Conservation (phyloP, 257 asterid species). For the Solanum clarkiae region DNA sequence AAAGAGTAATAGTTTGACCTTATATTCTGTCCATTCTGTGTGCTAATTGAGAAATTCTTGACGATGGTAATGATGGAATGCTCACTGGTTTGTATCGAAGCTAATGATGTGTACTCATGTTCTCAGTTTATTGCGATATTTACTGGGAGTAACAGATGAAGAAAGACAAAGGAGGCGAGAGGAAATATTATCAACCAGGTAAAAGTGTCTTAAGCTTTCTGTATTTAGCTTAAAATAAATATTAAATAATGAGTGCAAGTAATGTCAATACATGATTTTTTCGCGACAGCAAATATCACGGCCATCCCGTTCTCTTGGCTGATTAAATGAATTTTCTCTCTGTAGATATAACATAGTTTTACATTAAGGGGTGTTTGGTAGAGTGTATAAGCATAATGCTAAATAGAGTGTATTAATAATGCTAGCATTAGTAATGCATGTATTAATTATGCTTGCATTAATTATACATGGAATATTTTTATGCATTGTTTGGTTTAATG, state of each 20-base stretch:
- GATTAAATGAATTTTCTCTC: background rate
- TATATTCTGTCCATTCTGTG: background rate
- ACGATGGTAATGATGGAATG: background rate
- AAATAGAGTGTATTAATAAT: no score
- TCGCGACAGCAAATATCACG: background rate
- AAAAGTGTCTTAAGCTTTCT: constrained; percentile 1
- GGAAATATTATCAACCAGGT: constrained; percentile 91
- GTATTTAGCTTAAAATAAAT: background rate
- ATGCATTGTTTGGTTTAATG: no score
- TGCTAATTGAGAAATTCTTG: background rate
- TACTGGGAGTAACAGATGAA: constrained; percentile 82
- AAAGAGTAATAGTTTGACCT: background rate
- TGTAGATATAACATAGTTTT: background rate
- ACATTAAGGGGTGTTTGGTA: background rate
- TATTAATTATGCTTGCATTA: no score
- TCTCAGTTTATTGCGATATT: constrained; percentile 71
- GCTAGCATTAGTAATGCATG: no score
- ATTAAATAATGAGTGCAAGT: background rate
- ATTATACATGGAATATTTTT: no score
- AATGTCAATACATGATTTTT: background rate
- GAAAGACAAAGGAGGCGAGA: constrained; percentile 84
- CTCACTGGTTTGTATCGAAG: background rate
- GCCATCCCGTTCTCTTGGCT: background rate
- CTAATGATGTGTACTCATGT: constrained; percentile 1
- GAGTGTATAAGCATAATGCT: no score